A percentile compares a stretch with the other conserved stretches of the same genome.
Evolutionary conservation across 495 filamentous ascomycete species (phyloP).

Genomic region (Aspergillus nidulans): DNA sequence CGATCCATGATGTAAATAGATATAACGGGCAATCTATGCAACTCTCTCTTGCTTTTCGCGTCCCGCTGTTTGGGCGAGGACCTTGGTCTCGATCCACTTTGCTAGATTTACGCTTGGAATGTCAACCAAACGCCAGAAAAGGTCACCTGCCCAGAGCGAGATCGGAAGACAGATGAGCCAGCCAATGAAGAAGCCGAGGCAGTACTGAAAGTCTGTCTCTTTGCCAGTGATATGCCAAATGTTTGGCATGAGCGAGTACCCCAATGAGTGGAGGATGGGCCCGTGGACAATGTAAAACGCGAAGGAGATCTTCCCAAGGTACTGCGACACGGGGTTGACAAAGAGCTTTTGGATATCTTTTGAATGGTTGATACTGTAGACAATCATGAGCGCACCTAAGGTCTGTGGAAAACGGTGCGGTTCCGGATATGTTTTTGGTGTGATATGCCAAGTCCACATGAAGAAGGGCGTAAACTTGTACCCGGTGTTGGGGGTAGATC

Average conservation of each 20-base stretch:
- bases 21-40: neutral
- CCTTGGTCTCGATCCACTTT: conserved; percentile 45
- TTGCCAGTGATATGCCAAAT: conserved; percentile 53
- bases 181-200: conserved; percentile 47
- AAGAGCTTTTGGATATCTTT: conserved; percentile 50
- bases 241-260: conserved; percentile 45
- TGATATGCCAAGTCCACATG: conserved; percentile 38
- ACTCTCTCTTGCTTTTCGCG: neutral
- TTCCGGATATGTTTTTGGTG: conserved; percentile 39
- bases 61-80: conserved; percentile 24
- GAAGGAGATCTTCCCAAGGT: conserved; percentile 59
- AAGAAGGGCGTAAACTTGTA: conserved; percentile 45
- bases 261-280: conserved; percentile 49
- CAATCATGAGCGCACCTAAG: conserved; percentile 52
- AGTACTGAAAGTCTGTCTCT: conserved; percentile 47
- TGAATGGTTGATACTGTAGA: conserved; percentile 52
- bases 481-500: conserved; percentile 40
- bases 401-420: conserved; percentile 43
- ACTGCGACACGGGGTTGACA: conserved; percentile 53
- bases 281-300: conserved; percentile 64
- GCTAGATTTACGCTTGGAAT: conserved; percentile 54
- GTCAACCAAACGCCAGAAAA: conserved; percentile 57
- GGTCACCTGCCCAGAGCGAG: conserved; percentile 53
- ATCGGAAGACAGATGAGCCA: conserved; percentile 47
- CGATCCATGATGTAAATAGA: neutral